Conservation (phyloP, 345 rosid genomes). For the Eucalyptus polybractea region DNA sequence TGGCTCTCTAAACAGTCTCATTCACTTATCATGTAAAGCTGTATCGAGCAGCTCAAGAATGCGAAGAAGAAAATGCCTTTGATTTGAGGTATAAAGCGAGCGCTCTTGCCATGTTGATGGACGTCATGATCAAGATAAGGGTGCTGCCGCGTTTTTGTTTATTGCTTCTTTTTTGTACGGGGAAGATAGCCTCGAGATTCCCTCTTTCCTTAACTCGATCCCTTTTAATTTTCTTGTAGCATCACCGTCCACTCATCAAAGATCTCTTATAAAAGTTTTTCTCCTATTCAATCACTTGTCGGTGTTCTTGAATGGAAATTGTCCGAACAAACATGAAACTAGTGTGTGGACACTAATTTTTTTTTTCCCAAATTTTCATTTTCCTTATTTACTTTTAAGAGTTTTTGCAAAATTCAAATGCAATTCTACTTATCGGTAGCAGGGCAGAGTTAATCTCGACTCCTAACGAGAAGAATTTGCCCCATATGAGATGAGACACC, state of each 20-base stretch:
- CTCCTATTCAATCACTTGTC: not conserved
- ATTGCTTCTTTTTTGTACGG: not conserved
- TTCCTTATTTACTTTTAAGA: no score
- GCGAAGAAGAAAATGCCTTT: not conserved
- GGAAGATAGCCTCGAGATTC: not conserved
- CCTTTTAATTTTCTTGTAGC: not conserved
- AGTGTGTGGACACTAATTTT: not conserved
- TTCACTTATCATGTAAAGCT: no score
- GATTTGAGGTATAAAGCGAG: not conserved
- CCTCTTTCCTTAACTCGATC: not conserved
- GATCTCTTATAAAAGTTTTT: no score
- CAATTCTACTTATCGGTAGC: accelerated
- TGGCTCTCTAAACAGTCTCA: no score
- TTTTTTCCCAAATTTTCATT: no score
- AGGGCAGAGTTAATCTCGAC: no score
- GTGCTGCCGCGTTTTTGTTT: not conserved
- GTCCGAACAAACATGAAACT: accelerated
- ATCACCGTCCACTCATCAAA: not conserved
- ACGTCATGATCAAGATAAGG: not conserved
- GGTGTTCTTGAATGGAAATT: not conserved
- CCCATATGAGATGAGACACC: not conserved
- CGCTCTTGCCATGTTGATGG: not conserved
- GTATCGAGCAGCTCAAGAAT: no score
- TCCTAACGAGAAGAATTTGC: no score
- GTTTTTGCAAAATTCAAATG: no score